Conservation (phyloP, 202 grass and related monocot species). For the Cymbopogon flexuosus region DNA sequence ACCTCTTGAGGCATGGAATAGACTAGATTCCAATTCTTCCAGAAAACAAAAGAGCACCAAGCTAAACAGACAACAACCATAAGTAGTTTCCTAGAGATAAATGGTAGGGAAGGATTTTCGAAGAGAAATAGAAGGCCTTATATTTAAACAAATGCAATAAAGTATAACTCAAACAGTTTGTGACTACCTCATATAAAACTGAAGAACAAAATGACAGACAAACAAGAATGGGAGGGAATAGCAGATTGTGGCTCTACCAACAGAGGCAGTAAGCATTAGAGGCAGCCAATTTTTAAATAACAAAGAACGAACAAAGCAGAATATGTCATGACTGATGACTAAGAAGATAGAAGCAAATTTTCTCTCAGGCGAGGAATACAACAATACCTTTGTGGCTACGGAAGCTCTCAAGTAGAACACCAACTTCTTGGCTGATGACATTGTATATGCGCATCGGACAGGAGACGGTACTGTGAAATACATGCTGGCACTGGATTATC, state of each 20-base stretch:
- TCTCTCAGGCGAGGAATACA: not conserved
- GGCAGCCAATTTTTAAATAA: slow-evolving; percentile 6
- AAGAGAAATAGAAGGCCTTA: no score
- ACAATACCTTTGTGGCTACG: slow-evolving; percentile 49
- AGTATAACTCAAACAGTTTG: not conserved
- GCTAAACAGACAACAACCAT: not conserved
- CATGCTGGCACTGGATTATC: slow-evolving; percentile 79
- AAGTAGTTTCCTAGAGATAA: not conserved
- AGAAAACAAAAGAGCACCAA: slow-evolving; percentile 23
- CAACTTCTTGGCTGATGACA: slow-evolving; percentile 55
- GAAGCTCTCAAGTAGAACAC: slow-evolving; percentile 61
- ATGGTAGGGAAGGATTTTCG: not conserved
- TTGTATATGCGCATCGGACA: slow-evolving; percentile 64
- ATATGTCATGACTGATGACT: not conserved
- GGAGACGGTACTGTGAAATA: slow-evolving; percentile 72
- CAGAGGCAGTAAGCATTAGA: not conserved
- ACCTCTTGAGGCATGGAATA: not conserved
- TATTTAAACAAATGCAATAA: not conserved
- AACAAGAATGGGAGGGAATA: slow-evolving; percentile 16
- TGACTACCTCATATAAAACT: slow-evolving; percentile 28
- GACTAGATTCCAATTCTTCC: not conserved
- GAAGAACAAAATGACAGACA: not conserved
- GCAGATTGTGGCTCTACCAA: no score
- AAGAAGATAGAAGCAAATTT: slow-evolving; percentile 19
- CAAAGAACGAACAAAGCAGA: not conserved